Evolutionary conservation across 176 grass and related monocot genomes (phyloP).

Genomic region (Triticum timopheevii): DNA sequence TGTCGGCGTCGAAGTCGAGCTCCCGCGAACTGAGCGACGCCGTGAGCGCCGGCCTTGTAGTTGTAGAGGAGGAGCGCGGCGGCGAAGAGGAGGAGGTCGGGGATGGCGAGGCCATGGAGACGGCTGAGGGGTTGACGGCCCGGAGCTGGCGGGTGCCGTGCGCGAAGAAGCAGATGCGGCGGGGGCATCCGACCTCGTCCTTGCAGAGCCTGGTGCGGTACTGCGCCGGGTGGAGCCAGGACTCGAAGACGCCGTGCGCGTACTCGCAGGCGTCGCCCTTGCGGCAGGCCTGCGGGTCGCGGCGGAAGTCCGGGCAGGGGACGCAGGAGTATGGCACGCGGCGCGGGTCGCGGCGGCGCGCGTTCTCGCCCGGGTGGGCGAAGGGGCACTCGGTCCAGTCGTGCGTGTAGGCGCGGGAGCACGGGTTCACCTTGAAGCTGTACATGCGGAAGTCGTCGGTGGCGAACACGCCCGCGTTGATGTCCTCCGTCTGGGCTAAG

Average conservation of each 20-base stretch:
- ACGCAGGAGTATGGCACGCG: conserved; percentile 64
- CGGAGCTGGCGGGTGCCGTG: conserved; percentile 61
- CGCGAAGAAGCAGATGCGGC: conserved; percentile 77
- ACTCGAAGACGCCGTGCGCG: conserved; percentile 80
- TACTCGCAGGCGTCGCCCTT: conserved; percentile 66
- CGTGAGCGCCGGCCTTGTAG: conserved; percentile 19
- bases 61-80: neutral
- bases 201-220: conserved; percentile 72
- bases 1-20: conserved; percentile 49
- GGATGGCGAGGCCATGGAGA: conserved; percentile 19
- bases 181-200: conserved; percentile 59
- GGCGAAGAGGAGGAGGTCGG: neutral
- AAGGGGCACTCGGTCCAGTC: conserved; percentile 87
- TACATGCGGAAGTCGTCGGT: conserved; percentile 74
- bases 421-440: conserved; percentile 76
- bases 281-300: conserved; percentile 38
- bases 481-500: conserved; percentile 8
- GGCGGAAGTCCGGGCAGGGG: conserved; percentile 69
- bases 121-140: conserved; percentile 45
- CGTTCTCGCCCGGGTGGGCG: conserved; percentile 72
- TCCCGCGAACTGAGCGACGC: conserved; percentile 51
- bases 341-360: conserved; percentile 59
- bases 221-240: conserved; percentile 75
- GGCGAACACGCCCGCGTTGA: conserved; percentile 53
- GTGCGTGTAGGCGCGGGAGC: conserved; percentile 69